Conservation (phyloP, 2,329 filamentous ascomycete species). For the Phaeosphaeriaceae sp. region DNA sequence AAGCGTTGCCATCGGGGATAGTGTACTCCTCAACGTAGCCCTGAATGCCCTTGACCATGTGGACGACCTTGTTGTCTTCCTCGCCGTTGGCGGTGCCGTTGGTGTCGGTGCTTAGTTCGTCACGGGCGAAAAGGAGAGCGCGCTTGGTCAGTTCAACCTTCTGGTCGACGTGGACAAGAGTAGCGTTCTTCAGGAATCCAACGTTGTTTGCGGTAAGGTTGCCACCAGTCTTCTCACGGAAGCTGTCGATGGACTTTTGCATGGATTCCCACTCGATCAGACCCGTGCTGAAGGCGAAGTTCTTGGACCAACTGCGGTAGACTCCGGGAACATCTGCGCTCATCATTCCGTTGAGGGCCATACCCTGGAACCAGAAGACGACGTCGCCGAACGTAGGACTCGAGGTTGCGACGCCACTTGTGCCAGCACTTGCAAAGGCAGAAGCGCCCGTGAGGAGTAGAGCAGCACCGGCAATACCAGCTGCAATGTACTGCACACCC, state of each 20-base stretch:
- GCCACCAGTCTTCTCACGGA: conserved; percentile 81
- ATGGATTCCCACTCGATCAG: conserved; percentile 83
- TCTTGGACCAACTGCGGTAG: conserved; percentile 88
- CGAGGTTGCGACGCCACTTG: conserved; percentile 63
- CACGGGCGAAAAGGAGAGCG: conserved; percentile 61
- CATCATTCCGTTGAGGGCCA: conserved; percentile 96
- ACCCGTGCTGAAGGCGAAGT: conserved; percentile 91
- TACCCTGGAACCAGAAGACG: conserved; percentile 88
- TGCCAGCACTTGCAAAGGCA: conserved; percentile 67
- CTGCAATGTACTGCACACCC: conserved; percentile 83
- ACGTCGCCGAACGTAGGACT: conserved; percentile 89
- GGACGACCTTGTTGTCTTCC: conserved; percentile 56
- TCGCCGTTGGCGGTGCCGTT: conserved; percentile 42
- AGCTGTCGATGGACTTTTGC: conserved; percentile 83
- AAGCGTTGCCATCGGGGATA: conserved; percentile 88
- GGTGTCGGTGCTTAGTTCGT: conserved; percentile 46
- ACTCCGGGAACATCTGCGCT: conserved; percentile 87
- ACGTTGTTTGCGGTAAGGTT: conserved; percentile 85
- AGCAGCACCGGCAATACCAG: conserved; percentile 84
- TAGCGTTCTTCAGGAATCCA: conserved; percentile 75
- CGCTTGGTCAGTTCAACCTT: conserved; percentile 66
- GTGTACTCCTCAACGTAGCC: conserved; percentile 83
- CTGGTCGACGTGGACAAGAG: conserved; percentile 73
- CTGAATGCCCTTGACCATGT: conserved; percentile 76
- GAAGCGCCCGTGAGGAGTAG: conserved; percentile 76